These are phyloP conservation scores for Vitis vinifera DNA, from an alignment of 164 flowering plant genomes.

Conservation along the genomic window ASM3070453v1 NC_081818.1:15660001-15660500, in stretches of 20 bases:
- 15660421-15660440: too few relatives aligned
- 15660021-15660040: conserved; percentile 91
- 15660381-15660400: not conserved
- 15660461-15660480: too few relatives aligned
- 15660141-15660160: not conserved
- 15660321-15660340: not conserved
- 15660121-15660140: not conserved
- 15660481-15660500: too few relatives aligned
- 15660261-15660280: conserved; percentile 86
- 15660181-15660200: not conserved
- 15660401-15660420: too few relatives aligned
- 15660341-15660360: not conserved
- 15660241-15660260: conserved; percentile 75
- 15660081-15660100: not conserved
- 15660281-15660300: conserved; percentile 45
- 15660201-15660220: conserved; percentile 66
- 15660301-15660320: not conserved
- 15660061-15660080: conserved; percentile 11
- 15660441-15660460: too few relatives aligned
- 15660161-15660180: not conserved
- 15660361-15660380: not conserved
- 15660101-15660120: not conserved
- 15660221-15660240: conserved; percentile 53
- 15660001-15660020: conserved; percentile 94
- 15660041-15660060: conserved; percentile 71